phyloP scores from a whole-genome alignment of 1,284 basidiomycete genomes.

The Apiotrichum montevideense region DNA sequence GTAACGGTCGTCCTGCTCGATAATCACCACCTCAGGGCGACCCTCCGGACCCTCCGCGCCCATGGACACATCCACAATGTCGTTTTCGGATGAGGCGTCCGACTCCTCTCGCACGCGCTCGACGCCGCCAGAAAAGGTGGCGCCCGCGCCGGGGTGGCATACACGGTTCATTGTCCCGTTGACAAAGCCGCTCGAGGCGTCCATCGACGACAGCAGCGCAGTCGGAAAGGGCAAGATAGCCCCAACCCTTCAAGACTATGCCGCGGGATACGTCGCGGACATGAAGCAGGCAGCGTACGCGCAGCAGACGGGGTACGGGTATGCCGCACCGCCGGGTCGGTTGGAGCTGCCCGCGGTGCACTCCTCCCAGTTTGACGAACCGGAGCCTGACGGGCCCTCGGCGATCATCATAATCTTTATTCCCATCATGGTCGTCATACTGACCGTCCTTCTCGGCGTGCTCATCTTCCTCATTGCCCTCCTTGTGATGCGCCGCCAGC shows the following conservation, averaged over 20 bases:
- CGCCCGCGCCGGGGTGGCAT: conserved; percentile 21
- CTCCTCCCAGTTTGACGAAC: not conserved
- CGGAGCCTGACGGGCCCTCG: conserved; percentile 22
- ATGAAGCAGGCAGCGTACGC: not conserved
- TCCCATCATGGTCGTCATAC: conserved; percentile 83
- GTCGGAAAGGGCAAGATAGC: not conserved
- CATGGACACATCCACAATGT: conserved; percentile 34
- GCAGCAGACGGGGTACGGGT: too few relatives aligned
- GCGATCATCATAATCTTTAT: conserved; percentile 48
- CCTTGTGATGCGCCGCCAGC: conserved; percentile 69
- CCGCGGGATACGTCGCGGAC: not conserved
- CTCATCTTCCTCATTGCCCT: conserved; percentile 82
- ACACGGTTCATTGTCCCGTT: conserved; percentile 27
- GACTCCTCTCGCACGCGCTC: conserved; percentile 11
- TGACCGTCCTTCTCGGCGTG: conserved; percentile 85
- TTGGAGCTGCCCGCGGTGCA: not conserved
- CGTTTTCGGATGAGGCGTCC: conserved; percentile 20
- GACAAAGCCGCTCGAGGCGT: conserved; percentile 6
- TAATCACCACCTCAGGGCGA: too few relatives aligned
- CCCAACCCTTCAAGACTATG: not conserved
- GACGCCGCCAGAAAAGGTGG: conserved; percentile 2
- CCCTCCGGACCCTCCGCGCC: not conserved
- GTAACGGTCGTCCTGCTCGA: too few relatives aligned
- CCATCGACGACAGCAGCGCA: not conserved
- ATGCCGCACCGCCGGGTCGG: too few relatives aligned